Percentiles rank a stretch among this genome's conserved stretches.
These are phyloP conservation scores for Hylodesmum podocarpum DNA, from an alignment of 306 rosid genomes.

Conservation along the genomic window DNA sequence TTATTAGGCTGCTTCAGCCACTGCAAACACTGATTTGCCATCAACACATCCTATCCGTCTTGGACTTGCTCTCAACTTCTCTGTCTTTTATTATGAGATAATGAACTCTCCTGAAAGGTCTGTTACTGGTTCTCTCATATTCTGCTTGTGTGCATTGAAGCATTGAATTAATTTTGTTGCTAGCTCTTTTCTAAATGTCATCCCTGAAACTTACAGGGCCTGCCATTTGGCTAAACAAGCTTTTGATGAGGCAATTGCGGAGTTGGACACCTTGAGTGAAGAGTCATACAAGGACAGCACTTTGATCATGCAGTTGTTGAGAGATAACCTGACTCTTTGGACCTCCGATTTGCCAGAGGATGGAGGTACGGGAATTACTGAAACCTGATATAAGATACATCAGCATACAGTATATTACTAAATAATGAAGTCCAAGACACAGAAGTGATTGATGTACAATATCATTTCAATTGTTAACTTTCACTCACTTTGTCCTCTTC, in stretches of 20 bases:
- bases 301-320: conserved; percentile 95
- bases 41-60: conserved; percentile 98
- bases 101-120: conserved; percentile 98
- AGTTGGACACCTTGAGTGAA: conserved; percentile 97
- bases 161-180: conserved; percentile 10
- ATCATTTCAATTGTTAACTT: neutral
- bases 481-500: neutral
- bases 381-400: conserved; percentile 7
- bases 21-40: conserved; percentile 90
- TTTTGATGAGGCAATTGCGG: conserved; percentile 97
- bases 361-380: conserved; percentile 63
- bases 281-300: conserved; percentile 99
- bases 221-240: conserved; percentile 99
- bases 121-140: conserved; percentile 9
- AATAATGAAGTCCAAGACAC: conserved; percentile 4
- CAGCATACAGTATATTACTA: conserved; percentile 4
- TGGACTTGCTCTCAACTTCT: conserved; percentile 97
- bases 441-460: conserved; percentile 20
- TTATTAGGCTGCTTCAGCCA: conserved; percentile 77
- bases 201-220: conserved; percentile 65
- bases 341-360: conserved; percentile 99
- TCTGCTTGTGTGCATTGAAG: neutral
- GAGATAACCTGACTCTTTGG: conserved; percentile 99
- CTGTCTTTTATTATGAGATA: conserved; percentile 97
- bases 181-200: conserved; percentile 26